Base-by-base conservation (phyloP, 192 early-diverging fungal species). In the Gryganskiella cystojenkinii region DNA sequence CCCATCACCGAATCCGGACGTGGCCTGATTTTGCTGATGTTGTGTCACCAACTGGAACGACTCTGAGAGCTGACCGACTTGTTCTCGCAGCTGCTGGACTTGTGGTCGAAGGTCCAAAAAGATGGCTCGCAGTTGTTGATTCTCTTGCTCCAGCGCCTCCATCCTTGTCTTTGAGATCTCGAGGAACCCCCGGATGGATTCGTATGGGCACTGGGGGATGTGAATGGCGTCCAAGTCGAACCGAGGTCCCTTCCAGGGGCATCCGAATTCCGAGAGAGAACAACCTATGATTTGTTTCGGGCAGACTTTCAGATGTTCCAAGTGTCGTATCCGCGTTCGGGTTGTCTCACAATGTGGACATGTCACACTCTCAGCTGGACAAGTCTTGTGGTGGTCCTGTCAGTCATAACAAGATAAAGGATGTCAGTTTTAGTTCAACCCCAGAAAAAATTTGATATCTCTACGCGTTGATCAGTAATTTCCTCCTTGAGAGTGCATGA, bases 151-250 rank as follows among this genome's bases (percentile, higher is more conserved):
- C 8, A 89, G 35, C 1, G 61, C 35, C 4, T 85, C 78, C 24
- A 80, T 73, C 25, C 75, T 79, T 27, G 67, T 57, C 22, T 90
- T 83, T 40, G 87, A 83, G 1, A 80, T 37, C 14, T 68, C 59
- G 11, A 91, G 69, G 37, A 82, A 89, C 2, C 80, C 81, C 55
- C 88, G 86, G 44, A 92, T 84, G 15, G 84, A 71, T 40, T 91
- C 90, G 47, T 87, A 92, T 0, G 86, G 68, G 45, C 91, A 92
- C n/a, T 67, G 47, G 6, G 64, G 58, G 5, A 79, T 59, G 65
- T 92, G 91, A 14, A 64, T 64, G 7, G 75, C 45, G 1, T 31
- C 37, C 17, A 85, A 28, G 14, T 73, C 57, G 33, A 62, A 57
- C 5, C 86, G 71, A 34, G 67, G 71, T 30, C 89, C 91, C 19